Evolutionary conservation across 768 basidiomycete species (phyloP).

Genomic region (Omphalotus guepiniiformis): DNA sequence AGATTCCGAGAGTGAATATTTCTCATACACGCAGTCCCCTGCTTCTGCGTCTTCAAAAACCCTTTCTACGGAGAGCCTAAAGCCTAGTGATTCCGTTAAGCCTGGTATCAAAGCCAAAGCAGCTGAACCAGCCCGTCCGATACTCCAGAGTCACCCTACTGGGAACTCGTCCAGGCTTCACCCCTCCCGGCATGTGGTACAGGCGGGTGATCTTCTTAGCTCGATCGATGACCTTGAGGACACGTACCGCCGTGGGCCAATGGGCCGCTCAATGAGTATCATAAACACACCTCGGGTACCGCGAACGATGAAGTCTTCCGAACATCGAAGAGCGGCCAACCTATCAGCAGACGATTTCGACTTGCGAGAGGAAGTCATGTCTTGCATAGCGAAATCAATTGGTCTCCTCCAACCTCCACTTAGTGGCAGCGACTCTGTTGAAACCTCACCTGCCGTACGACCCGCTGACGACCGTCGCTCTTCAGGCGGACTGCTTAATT

Average conservation of each 20-base stretch:
- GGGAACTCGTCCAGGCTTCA: constrained; percentile 8
- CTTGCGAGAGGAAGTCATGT: constrained; percentile 95
- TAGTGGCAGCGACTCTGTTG: constrained; percentile 60
- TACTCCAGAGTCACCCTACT: constrained; percentile 7
- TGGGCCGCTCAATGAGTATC: constrained; percentile 45
- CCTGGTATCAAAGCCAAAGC: constrained; percentile 18
- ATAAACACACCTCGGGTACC: constrained; percentile 46
- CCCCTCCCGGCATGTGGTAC: constrained; percentile 54
- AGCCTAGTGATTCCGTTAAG: constrained; percentile 8
- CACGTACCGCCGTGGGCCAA: constrained; percentile 29
- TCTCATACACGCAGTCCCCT: constrained; percentile 31
- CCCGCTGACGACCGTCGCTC: constrained; percentile 40
- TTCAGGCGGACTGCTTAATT: constrained; percentile 40
- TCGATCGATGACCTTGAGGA: constrained; percentile 49
- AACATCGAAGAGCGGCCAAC: constrained; percentile 19
- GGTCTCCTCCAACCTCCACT: constrained; percentile 86
- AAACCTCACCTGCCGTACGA: constrained; percentile 60
- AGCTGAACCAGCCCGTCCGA: background rate
- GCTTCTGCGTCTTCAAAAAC: constrained; percentile 23
- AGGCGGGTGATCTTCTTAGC: constrained; percentile 74
- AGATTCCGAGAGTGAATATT: constrained; percentile 57
- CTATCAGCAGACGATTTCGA: constrained; percentile 74
- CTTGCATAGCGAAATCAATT: constrained; percentile 95
- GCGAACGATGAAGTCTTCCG: constrained; percentile 27
- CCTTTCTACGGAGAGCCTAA: constrained; percentile 1